Evolutionary conservation across 345 rosid genomes (phyloP).

Genomic region (Salix brachista): DNA sequence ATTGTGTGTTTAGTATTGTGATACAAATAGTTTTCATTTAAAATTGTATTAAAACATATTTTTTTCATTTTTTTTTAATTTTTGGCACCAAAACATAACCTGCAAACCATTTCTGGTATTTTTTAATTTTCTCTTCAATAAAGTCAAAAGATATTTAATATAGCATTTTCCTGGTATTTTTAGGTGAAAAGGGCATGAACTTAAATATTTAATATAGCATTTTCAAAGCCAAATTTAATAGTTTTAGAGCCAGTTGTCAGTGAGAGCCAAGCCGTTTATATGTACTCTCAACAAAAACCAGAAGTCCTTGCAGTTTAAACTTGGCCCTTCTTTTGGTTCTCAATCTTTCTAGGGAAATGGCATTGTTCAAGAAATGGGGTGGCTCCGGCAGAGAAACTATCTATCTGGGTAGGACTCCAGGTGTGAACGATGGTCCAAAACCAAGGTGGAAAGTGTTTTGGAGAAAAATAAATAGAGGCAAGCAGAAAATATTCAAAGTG

Average conservation of each 20-base stretch:
- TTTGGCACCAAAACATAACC: neutral
- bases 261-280: neutral
- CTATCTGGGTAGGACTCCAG: constrained; percentile 13
- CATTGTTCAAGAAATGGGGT: constrained; percentile 13
- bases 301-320: neutral
- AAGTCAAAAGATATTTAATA: too few relatives aligned
- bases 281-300: neutral
- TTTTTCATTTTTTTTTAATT: too few relatives aligned
- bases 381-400: constrained; percentile 13
- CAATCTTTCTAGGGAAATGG: constrained; percentile 5
- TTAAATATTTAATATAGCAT: neutral
- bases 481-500: constrained; percentile 21
- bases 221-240: neutral
- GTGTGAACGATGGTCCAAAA: neutral
- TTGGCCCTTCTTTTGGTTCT: neutral
- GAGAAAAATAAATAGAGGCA: constrained; percentile 36
- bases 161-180: too few relatives aligned
- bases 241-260: neutral
- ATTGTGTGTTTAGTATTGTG: too few relatives aligned
- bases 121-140: neutral
- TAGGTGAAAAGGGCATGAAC: neutral
- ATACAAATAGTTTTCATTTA: too few relatives aligned
- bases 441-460: constrained; percentile 31
- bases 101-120: neutral
- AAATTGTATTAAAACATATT: too few relatives aligned